Evolutionary conservation across 805 yeast species (phyloP).

Genomic region (Lachancea nothofagi): DNA sequence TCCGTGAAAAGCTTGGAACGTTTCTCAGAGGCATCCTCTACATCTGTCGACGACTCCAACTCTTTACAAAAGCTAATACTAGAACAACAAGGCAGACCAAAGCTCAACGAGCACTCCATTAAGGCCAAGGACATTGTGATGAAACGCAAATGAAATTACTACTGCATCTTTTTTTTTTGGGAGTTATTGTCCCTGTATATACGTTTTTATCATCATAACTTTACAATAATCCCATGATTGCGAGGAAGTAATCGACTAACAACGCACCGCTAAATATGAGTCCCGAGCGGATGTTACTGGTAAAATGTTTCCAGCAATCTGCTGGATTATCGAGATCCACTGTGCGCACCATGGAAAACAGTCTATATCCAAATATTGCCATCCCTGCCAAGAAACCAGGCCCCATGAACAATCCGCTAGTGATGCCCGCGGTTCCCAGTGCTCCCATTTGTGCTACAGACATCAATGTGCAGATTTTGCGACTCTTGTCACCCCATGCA

Average conservation of each 20-base stretch:
- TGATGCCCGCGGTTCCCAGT: constrained; percentile 60
- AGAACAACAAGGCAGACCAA: constrained; percentile 17
- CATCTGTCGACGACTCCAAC: constrained; percentile 8
- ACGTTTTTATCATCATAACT: constrained; percentile 4
- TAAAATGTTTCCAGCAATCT: constrained; percentile 79
- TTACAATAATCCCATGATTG: constrained; percentile 29
- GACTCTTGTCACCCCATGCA: constrained; percentile 83
- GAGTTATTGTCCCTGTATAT: not conserved
- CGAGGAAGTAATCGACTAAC: constrained; percentile 56
- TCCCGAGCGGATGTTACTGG: constrained; percentile 72
- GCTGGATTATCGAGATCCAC: constrained; percentile 78
- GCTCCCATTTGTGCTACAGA: constrained; percentile 63
- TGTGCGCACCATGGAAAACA: constrained; percentile 58
- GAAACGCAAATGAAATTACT: constrained; percentile 3
- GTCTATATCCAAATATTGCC: constrained; percentile 60
- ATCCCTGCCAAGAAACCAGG: constrained; percentile 74
- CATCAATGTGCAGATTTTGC: constrained; percentile 58
- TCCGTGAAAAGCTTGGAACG: constrained; percentile 17
- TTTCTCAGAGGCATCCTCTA: not conserved
- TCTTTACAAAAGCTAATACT: constrained; percentile 17
- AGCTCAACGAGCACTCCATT: constrained; percentile 10
- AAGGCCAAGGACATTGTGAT: constrained; percentile 10
- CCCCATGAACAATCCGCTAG: constrained; percentile 65
- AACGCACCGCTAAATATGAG: constrained; percentile 62
- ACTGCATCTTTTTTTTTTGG: not conserved